These are phyloP conservation scores for Fusarium sambucinum DNA, from an alignment of 2,329 filamentous ascomycete species.

Conservation along the genomic window DNA sequence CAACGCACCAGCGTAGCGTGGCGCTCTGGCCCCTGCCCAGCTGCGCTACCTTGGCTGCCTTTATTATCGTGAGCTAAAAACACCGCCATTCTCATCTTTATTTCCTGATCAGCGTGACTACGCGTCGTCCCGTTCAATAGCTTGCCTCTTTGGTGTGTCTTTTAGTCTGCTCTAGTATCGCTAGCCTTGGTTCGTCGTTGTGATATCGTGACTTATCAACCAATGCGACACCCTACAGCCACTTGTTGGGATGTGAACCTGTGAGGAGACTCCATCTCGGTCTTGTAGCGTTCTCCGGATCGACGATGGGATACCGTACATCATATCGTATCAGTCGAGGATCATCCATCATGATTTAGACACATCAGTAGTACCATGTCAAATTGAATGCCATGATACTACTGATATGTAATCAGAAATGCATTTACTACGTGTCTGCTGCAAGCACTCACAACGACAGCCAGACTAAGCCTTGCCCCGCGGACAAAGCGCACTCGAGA, in stretches of 20 bases:
- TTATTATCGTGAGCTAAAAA: conserved; percentile 19
- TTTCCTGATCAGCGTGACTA: conserved; percentile 16
- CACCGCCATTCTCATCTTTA: conserved; percentile 22
- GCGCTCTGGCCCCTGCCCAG: conserved; percentile 36
- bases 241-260: conserved; percentile 14
- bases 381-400: conserved; percentile 3
- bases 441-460: neutral
- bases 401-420: conserved; percentile 5
- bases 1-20: conserved; percentile 12
- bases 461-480: conserved; percentile 26
- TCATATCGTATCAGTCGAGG: conserved; percentile 4
- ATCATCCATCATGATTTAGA: conserved; percentile 18
- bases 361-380: neutral
- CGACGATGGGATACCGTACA: conserved; percentile 22
- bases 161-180: conserved; percentile 13
- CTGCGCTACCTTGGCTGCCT: conserved; percentile 21
- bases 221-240: conserved; percentile 11
- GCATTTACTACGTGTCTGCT: conserved; percentile 3
- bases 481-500: conserved; percentile 11
- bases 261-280: conserved; percentile 12
- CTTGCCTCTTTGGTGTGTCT: conserved; percentile 15
- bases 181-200: conserved; percentile 15
- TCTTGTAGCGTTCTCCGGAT: conserved; percentile 19
- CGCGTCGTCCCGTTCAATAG: conserved; percentile 38
- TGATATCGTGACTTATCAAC: conserved; percentile 12